phyloP scores from a whole-genome alignment of 352 stramenopile genomes.

The Phytophthora brassicae region DNA sequence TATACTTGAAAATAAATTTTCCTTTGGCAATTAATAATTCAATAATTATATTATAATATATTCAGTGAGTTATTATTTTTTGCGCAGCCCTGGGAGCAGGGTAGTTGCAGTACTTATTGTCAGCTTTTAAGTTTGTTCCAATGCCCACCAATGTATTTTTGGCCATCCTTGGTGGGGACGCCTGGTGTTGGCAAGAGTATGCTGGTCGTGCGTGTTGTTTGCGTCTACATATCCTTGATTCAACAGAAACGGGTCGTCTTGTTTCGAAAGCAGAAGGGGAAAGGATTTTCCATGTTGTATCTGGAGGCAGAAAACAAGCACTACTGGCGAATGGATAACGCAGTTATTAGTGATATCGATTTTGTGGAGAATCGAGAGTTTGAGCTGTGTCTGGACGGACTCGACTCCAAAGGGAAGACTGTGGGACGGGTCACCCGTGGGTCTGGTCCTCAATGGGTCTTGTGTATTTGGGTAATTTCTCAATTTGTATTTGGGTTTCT shows the following conservation, averaged over 20 bases:
- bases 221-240: conserved; percentile 28
- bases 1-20: too few relatives aligned
- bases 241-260: conserved; percentile 35
- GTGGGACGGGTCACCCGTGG: too few relatives aligned
- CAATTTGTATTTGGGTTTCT: too few relatives aligned
- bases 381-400: conserved; percentile 19
- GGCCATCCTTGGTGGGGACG: conserved; percentile 29
- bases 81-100: too few relatives aligned
- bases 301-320: conserved; percentile 19
- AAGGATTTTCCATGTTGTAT: conserved; percentile 31
- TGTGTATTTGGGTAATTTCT: too few relatives aligned
- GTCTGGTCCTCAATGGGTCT: too few relatives aligned
- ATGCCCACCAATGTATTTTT: too few relatives aligned
- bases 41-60: too few relatives aligned
- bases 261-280: conserved; percentile 29
- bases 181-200: conserved; percentile 36
- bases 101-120: too few relatives aligned
- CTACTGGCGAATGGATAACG: conserved; percentile 28
- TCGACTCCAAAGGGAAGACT: conserved; percentile 1
- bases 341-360: conserved; percentile 22
- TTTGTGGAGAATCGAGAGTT: not conserved
- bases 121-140: too few relatives aligned
- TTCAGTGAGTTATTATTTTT: too few relatives aligned
- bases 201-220: conserved; percentile 35
- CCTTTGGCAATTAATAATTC: too few relatives aligned